Base-by-base conservation (phyloP, 2,329 filamentous ascomycete genomes). In the Blastomyces gilchristii region DNA sequence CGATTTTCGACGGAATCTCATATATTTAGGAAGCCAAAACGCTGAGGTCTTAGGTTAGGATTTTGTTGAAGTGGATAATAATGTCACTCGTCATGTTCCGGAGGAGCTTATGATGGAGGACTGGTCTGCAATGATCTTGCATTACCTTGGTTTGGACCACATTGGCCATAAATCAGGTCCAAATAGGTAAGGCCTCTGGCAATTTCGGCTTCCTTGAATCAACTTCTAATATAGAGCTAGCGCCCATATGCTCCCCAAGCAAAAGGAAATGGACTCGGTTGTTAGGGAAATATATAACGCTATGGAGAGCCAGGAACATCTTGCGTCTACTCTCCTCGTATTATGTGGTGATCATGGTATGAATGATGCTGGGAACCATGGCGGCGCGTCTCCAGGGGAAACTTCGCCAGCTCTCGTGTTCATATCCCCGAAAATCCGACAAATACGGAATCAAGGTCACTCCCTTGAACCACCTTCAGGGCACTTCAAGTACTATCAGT, bases 291-390 rank as follows among this genome's bases (percentile, higher is more conserved):
- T 99, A 34, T 97, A 90, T 71, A 78, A 81, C 14, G 88, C 90
- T 7, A 88, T 99, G 67, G 82, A 88, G 70, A 81, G 81, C 3
- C 78, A 89, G 63, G 72, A 82, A 0, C 88, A 96, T 73, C 84
- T 97, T 0, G 72, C 84, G 41, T 88, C 89, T 4, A 91, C 93
- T 0, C 78, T 99, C 1, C 82, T 99, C 56, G 86, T 99, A 2
- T 77, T 99, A 7, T 91, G 88, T 63, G 94, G 94, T 63, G 95
- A 99, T 70, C 94, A 99, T 72, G 94, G 94, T n/a, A 99, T 99
- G 94, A 99, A 97, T 69, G 93, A 97, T 69, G 94, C 90, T 25
- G 94, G 94, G 2, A 97, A 97, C 68, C 94, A 99, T 73, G 94
- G 94, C 39, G 94, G 93, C 49, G 97, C 93, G 11, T 92, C 92